phyloP scores from a whole-genome alignment of 1,284 basidiomycete genomes.

The Ustilago bromivora region DNA sequence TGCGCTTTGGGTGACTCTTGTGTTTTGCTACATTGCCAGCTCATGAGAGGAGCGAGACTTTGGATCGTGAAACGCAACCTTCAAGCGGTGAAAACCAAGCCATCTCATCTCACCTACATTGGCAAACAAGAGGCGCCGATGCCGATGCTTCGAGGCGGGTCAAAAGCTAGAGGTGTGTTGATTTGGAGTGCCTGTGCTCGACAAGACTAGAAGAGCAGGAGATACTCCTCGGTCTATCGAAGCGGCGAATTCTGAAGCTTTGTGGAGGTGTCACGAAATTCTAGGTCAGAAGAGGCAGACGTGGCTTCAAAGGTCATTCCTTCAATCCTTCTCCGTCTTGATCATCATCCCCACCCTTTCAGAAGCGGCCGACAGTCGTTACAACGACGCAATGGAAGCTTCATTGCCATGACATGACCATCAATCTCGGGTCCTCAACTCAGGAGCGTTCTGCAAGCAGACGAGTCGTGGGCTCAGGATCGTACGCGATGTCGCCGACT shows the following conservation, averaged over 20 bases:
- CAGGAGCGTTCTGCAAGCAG: conserved; percentile 33
- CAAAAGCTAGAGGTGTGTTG: neutral
- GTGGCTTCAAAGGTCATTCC: neutral
- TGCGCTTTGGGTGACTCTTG: neutral
- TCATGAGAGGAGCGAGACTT: too few species aligned
- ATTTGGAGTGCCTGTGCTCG: too few species aligned
- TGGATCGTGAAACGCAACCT: too few species aligned
- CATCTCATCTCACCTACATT: too few species aligned
- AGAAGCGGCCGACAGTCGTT: neutral
- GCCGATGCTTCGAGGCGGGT: too few species aligned
- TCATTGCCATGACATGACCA: conserved; percentile 24
- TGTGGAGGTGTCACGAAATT: conserved; percentile 18
- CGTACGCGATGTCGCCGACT: conserved; percentile 17
- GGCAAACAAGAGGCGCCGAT: too few species aligned
- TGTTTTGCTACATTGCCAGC: too few species aligned
- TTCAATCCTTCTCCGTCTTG: neutral
- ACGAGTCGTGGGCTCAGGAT: conserved; percentile 38
- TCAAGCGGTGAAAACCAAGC: too few species aligned
- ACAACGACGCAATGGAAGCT: conserved; percentile 1
- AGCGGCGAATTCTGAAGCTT: neutral
- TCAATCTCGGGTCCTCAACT: conserved; percentile 16
- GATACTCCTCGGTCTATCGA: too few species aligned
- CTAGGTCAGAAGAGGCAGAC: neutral
- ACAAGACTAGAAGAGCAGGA: too few species aligned
- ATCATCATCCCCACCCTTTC: neutral